These are phyloP conservation scores for Acacia melanoxylon DNA, from an alignment of 306 rosid genomes.

Conservation along the genomic window DNA sequence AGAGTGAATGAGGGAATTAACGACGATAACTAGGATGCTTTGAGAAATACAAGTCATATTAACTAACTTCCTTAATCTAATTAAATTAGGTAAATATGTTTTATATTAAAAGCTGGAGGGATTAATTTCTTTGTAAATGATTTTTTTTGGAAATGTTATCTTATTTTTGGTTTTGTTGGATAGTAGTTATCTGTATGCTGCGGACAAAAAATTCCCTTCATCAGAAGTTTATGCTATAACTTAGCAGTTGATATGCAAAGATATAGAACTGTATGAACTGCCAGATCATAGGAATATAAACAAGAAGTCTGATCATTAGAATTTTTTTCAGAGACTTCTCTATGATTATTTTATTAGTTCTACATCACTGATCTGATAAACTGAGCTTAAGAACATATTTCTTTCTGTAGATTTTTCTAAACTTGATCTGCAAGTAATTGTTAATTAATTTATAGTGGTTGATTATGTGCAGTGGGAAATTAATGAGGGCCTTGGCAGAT, in stretches of 20 bases:
- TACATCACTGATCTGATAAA: neutral
- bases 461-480: slow-evolving; percentile 68
- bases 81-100: no score
- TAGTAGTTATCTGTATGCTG: neutral
- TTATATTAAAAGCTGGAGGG: no score
- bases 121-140: no score
- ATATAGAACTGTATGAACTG: neutral
- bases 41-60: no score
- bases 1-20: no score
- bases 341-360: neutral
- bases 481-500: slow-evolving; percentile 75
- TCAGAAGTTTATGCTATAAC: neutral
- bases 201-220: neutral
- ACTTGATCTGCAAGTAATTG: neutral
- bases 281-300: neutral
- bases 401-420: neutral
- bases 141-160: neutral
- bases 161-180: neutral
- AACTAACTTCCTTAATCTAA: no score
- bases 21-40: no score
- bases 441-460: neutral
- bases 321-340: neutral
- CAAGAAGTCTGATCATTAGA: neutral
- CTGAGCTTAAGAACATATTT: neutral
- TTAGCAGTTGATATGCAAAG: neutral